Percentiles rank a stretch among this genome's conserved stretches.
phyloP scores from a whole-genome alignment of 768 basidiomycete genomes.

The Tylopilus rubrobrunneus region DNA sequence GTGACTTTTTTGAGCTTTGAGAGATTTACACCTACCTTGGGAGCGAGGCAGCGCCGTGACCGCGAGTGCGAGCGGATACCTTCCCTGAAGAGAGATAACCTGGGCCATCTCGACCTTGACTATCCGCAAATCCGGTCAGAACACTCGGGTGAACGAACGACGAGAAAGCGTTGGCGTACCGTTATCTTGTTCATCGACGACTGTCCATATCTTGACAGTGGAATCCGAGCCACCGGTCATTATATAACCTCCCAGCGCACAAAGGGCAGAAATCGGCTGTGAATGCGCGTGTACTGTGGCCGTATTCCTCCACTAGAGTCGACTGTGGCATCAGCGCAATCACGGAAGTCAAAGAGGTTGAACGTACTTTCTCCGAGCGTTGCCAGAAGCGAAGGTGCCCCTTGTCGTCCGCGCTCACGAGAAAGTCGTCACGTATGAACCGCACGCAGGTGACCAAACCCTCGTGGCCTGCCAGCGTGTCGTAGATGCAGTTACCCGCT shows the following conservation, averaged over 20 bases:
- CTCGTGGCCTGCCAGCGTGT: slow-evolving; percentile 74
- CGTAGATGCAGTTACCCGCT: slow-evolving; percentile 34
- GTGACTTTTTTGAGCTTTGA: background rate
- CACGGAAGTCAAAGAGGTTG: background rate
- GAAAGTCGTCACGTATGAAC: slow-evolving; percentile 48
- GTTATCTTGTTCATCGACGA: slow-evolving; percentile 28
- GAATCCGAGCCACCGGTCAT: slow-evolving; percentile 85
- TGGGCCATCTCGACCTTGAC: slow-evolving; percentile 48
- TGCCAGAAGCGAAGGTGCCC: slow-evolving; percentile 69
- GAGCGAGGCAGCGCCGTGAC: slow-evolving; percentile 63
- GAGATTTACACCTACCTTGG: slow-evolving; percentile 43
- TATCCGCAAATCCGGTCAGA: slow-evolving; percentile 13
- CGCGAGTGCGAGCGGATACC: slow-evolving; percentile 71
- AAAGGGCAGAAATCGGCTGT: slow-evolving; percentile 67
- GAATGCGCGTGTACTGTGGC: slow-evolving; percentile 55
- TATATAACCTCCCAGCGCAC: slow-evolving; percentile 44
- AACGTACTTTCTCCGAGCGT: slow-evolving; percentile 26
- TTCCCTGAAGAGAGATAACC: slow-evolving; percentile 58
- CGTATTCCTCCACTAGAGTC: slow-evolving; percentile 53
- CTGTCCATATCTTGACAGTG: slow-evolving; percentile 68
- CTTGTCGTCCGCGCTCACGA: slow-evolving; percentile 74
- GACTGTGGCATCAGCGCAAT: slow-evolving; percentile 12
- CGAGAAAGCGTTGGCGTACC: slow-evolving; percentile 21
- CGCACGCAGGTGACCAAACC: slow-evolving; percentile 74
- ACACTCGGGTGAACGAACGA: background rate